Conservation (phyloP, 495 filamentous ascomycete species). For the Amniculicola lignicola region DNA sequence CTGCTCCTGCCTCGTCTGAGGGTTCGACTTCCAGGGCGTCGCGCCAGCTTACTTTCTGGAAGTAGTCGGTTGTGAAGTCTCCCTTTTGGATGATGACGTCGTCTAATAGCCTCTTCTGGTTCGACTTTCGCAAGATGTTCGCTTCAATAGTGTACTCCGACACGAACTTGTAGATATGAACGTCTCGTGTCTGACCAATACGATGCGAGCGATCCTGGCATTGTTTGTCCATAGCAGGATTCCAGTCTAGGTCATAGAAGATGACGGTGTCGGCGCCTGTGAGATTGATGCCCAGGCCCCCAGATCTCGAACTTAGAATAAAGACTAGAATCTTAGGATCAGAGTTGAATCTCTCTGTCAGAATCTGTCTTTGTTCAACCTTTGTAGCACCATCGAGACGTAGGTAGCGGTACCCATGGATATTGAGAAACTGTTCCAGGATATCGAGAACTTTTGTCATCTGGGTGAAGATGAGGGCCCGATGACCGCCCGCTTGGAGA, state of each 20-base stretch:
- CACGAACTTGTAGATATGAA: conserved; percentile 96
- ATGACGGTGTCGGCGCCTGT: conserved; percentile 98
- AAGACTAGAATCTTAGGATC: conserved; percentile 88
- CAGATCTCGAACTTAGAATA: conserved; percentile 91
- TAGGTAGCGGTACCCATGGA: conserved; percentile 94
- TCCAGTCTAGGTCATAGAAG: conserved; percentile 99
- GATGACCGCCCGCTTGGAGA: conserved; percentile 84
- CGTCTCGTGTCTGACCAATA: conserved; percentile 96
- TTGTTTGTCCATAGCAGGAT: conserved; percentile 99
- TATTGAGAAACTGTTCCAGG: conserved; percentile 95
- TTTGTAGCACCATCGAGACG: conserved; percentile 93
- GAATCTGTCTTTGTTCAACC: conserved; percentile 88
- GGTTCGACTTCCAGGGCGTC: conserved; percentile 66
- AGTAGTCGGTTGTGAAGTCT: conserved; percentile 97
- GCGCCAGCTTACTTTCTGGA: conserved; percentile 72
- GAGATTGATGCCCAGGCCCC: conserved; percentile 92
- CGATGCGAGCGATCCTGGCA: conserved; percentile 97
- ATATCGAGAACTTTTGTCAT: conserved; percentile 99
- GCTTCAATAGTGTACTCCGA: conserved; percentile 98
- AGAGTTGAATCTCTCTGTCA: conserved; percentile 96
- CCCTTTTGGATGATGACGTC: conserved; percentile 98
- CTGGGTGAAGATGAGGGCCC: conserved; percentile 96
- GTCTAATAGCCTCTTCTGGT: conserved; percentile 96
- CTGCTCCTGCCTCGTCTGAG: conserved; percentile 63
- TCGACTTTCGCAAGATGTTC: conserved; percentile 93